Evolutionary conservation across 164 flowering plant species (phyloP), one percentile per base, ranked within the genome.

Genomic region (Macadamia tetraphylla): DNA sequence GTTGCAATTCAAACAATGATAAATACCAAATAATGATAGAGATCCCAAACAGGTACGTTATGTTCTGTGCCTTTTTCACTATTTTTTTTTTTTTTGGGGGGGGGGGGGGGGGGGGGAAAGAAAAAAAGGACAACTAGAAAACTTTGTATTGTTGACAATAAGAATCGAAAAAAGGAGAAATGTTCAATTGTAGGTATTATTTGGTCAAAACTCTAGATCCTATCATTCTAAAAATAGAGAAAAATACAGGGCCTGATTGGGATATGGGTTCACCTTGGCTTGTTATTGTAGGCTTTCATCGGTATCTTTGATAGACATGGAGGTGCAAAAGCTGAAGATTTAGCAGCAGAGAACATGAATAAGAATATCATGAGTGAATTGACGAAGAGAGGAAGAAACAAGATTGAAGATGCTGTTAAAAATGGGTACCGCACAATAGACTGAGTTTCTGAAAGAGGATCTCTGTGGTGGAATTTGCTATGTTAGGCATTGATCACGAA

Each of bases 301-400:
- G 91, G 96, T 63, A 67, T 90, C 15, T 89, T 79, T 77, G 96
- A 90, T 77, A 94, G 96, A 14, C 96, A 90, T 73, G 93, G 96
- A 61, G 93, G 94, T 13, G 73, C 80, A 18, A 80, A 79, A 70
- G 96, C 96, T 57, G 85, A 90, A 5, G 87, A 86, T 35, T 90
- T 77, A 76, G 91, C 88, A 6, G 82, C 91, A 4, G 58, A 75
- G 48, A 86, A 84, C 62, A 67, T 89, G 62, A 70, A 71, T 30
- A 88, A 81, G 79, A 85, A 88, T 78, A 79, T 89, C 3, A n/a
- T 82, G 42, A 73, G 74, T 32, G 87, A 81, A 73, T 63, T 86
- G 23, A 73, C 10, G 8, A 73, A 70, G 18, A 75, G 63, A 40
- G 53, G 46, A 32, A 75, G 62, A 44, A 67, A 65, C 0, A 75